These are phyloP conservation scores for Aureobasidium sp. DNA, from an alignment of 2,329 filamentous ascomycete species.

Conservation along the genomic window DNA sequence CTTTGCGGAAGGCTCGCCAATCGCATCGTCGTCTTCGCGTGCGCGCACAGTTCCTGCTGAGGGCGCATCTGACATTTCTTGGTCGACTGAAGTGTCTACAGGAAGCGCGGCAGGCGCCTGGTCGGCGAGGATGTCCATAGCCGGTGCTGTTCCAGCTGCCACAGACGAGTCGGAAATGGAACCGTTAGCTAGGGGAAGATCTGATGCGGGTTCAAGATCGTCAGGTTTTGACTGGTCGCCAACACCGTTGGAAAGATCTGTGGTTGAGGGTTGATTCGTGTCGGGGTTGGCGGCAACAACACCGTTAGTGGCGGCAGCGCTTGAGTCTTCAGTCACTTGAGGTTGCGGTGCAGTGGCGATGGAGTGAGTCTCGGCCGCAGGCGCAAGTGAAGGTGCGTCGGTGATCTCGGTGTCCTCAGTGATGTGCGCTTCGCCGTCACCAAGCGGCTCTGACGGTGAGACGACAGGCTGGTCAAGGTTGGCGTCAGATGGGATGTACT, in stretches of 20 bases:
- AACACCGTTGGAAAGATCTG: conserved; percentile 18
- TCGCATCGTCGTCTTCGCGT: conserved; percentile 64
- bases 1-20: conserved; percentile 64
- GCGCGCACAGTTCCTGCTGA: conserved; percentile 51
- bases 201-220: neutral
- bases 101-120: neutral
- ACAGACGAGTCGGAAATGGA: neutral
- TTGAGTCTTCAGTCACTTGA: neutral
- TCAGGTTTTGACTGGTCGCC: conserved; percentile 45
- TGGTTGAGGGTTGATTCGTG: neutral
- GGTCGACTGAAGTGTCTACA: conserved; percentile 6
- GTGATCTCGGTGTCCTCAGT: conserved; percentile 13
- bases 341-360: conserved; percentile 18
- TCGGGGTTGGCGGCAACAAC: neutral
- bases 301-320: neutral
- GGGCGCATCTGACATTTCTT: conserved; percentile 34
- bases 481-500: conserved; percentile 37
- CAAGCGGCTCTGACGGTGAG: conserved; percentile 35
- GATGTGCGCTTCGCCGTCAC: conserved; percentile 23
- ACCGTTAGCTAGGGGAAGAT: neutral
- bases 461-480: conserved; percentile 36
- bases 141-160: neutral
- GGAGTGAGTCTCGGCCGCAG: conserved; percentile 16
- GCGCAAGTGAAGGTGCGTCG: conserved; percentile 15
- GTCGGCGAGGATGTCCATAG: conserved; percentile 15